Percentiles rank a stretch among this genome's conserved stretches.
Evolutionary conservation across 176 grass and related monocot species (phyloP).

Genomic region (Oryza glumipatula): DNA sequence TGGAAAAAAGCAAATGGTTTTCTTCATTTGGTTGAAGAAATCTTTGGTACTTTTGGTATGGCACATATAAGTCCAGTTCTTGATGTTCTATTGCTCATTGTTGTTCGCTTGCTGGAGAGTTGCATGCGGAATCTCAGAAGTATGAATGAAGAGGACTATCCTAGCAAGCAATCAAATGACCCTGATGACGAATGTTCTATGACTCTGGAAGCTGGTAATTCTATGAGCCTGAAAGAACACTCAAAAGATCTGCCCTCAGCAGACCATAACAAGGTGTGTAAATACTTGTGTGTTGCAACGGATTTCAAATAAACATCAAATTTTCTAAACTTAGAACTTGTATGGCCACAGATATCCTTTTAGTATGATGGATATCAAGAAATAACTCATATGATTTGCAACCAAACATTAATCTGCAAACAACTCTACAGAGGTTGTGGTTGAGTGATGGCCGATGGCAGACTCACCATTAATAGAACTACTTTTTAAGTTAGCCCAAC

Average conservation of each 20-base stretch:
- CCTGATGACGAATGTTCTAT: background rate
- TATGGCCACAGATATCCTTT: background rate
- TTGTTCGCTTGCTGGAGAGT: slow-evolving; percentile 72
- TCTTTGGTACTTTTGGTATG: slow-evolving; percentile 79
- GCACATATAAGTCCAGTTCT: slow-evolving; percentile 71
- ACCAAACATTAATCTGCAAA: background rate
- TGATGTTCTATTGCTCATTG: slow-evolving; percentile 73
- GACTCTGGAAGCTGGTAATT: slow-evolving; percentile 44
- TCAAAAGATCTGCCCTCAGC: slow-evolving; percentile 12
- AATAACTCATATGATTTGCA: background rate
- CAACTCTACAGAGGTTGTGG: background rate
- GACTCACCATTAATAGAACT: background rate
- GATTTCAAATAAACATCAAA: background rate
- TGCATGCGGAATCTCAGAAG: slow-evolving; percentile 60
- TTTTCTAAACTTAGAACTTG: background rate
- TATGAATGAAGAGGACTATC: slow-evolving; percentile 16
- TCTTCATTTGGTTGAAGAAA: slow-evolving; percentile 84
- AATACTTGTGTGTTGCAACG: too few species aligned
- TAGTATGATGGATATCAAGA: background rate
- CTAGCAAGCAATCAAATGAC: slow-evolving; percentile 45
- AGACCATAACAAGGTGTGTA: slow-evolving; percentile 47
- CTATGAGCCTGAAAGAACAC: slow-evolving; percentile 34
- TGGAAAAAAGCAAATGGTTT: slow-evolving; percentile 89
- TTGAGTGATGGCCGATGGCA: background rate
- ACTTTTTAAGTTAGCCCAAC: background rate